phyloP scores from a whole-genome alignment of 345 rosid genomes.

The Syzygium aromaticum region DNA sequence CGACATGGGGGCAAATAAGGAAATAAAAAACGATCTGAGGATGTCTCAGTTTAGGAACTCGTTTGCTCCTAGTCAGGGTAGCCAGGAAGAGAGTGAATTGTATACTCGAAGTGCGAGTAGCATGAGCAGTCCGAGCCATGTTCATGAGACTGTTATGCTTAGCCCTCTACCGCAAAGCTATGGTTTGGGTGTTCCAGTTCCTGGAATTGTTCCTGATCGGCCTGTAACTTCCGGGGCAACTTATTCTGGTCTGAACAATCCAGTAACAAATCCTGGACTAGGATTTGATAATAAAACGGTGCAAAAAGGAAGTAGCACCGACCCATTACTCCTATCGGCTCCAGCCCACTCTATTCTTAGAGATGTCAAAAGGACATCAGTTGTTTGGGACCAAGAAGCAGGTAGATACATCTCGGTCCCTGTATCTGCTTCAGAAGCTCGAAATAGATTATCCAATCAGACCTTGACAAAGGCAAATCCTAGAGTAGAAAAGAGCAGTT shows the following conservation, averaged over 20 bases:
- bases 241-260: slow-evolving; percentile 21
- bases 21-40: slow-evolving; percentile 44
- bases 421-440: slow-evolving; percentile 55
- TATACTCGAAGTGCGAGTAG: slow-evolving; percentile 83
- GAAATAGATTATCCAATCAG: slow-evolving; percentile 39
- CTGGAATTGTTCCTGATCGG: slow-evolving; percentile 34
- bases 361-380: slow-evolving; percentile 86
- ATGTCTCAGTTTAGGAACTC: slow-evolving; percentile 48
- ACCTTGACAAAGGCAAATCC: slow-evolving; percentile 23
- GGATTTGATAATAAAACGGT: slow-evolving; percentile 49
- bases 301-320: slow-evolving; percentile 46
- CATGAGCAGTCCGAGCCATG: slow-evolving; percentile 86
- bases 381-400: slow-evolving; percentile 91
- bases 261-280: slow-evolving; percentile 12
- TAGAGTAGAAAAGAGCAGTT: slow-evolving; percentile 28
- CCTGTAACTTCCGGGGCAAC: slow-evolving; percentile 27
- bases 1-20: slow-evolving; percentile 55
- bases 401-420: slow-evolving; percentile 88
- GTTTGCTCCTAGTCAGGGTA: slow-evolving; percentile 80
- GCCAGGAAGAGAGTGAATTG: slow-evolving; percentile 79
- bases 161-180: slow-evolving; percentile 71
- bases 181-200: slow-evolving; percentile 21
- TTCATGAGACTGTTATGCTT: slow-evolving; percentile 68
- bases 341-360: slow-evolving; percentile 78
- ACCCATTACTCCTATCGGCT: slow-evolving; percentile 56